Base-by-base conservation (phyloP, 2,329 filamentous ascomycete species). In the Colletotrichum phormii region DNA sequence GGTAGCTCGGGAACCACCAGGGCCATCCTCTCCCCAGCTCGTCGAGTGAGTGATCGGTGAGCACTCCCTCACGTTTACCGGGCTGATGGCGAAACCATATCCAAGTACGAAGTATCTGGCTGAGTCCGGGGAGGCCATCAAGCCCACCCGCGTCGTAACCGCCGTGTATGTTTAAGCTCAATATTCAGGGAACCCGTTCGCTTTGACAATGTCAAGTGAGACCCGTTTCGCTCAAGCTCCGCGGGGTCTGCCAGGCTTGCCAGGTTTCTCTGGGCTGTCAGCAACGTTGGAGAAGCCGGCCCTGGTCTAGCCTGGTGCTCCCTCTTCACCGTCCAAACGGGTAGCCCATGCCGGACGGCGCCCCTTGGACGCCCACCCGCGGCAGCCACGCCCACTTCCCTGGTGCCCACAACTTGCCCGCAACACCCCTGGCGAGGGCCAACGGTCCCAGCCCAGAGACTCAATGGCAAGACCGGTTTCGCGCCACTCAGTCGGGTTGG, bases 231-330 rank as follows among this genome's bases (percentile, higher is more conserved):
- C 57, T 71, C 71, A 73, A 73, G 67, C 71, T 72, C 67, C 71
- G 71, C 53, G 71, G 71, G 71, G 71, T 59, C 63, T 67, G 67
- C 71, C 62, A 73, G 67, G 62, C 71, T 72, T 72, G 67, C 71
- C 62, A 72, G 67, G 62, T 67, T 72, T 59, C 61, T 59, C 31
- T 64, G 63, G 71, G 42, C 35, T 71, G 67, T 67, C 71, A 63
- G 13, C 15, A 24, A 42, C 42, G 46, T 65, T 63, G 59, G 57
- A 51, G 71, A 67, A 66, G 54, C 49, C 42, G 15, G 31, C 59
- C 71, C 60, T 64, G 46, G 61, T 31, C 60, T 60, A 71, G 67
- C 46, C 22, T 29, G 58, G 66, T 61, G 54, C 37, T 55, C 54
- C 67, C 57, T 73, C 63, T 53, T 61, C 61, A 72, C 67, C 67